Evolutionary conservation across 2,329 filamentous ascomycete genomes (phyloP), one percentile per base, ranked within the genome.

Genomic region (Emergomyces orientalis): DNA sequence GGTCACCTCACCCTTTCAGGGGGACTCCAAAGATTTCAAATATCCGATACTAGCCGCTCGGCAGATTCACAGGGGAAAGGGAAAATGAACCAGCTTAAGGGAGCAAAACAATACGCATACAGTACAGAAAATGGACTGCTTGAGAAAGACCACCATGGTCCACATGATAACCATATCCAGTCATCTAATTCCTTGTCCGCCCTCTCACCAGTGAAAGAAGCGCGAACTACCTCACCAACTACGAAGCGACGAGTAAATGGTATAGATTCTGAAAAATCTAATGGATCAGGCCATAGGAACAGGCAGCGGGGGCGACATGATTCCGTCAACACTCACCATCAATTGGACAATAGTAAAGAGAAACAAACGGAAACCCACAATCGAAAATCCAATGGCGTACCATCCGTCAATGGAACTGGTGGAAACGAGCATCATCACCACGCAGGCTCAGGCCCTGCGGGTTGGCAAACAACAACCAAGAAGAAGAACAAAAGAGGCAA

Each of bases 381-480:
- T 8, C 71, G 73, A 17, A 76, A 75, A 62, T 60, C 65, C 19
- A 77, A 76, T 62, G 74, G 71, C 6, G 57, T 68, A 11, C 62
- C 65, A 37, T 67, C 72, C 7, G 55, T 65, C 11, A 63, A 62
- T 32, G 55, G 55, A 19, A 54, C 43, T 55, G 7, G 39, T 43
- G 63, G 65, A 6, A 71, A 74, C 22, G 71, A 72, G 41, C 37
- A 22, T 47, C 27, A 45, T 37, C 51, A 59, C 59, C 47, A 30
- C 25, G 13, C 25, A 30, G 43, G 25, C 7, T 66, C 70, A 14
- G 59, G 63, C 60, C 41, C 59, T 56, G 64, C 70, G 57, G 73
- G 74, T 61, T 80, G 78, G 78, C 77, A 80, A 67, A 78, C 74
- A 2, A 68, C 67, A 37, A 77, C 75, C 11, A 78, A 77, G 68